Evolutionary conservation across 202 grass and related monocot genomes (phyloP).

Genomic region (Miscanthus sacchariflorus): DNA sequence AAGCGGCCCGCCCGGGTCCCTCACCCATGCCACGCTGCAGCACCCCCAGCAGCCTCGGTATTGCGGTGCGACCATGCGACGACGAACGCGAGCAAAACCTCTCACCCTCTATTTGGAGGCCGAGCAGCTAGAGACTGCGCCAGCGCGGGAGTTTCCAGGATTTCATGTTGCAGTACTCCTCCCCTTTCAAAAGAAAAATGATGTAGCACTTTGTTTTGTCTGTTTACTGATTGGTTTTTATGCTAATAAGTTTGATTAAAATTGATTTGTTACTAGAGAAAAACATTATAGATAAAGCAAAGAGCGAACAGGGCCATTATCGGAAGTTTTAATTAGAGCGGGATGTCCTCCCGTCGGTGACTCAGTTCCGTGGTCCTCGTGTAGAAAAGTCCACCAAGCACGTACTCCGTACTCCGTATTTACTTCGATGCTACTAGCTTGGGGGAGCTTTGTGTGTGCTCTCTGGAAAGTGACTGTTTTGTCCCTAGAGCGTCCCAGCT

Average conservation of each 20-base stretch:
- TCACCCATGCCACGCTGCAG: conserved; percentile 23
- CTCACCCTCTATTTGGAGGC: background rate
- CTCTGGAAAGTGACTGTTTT: conserved; percentile 2
- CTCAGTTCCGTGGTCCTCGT: background rate
- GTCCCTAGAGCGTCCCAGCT: background rate
- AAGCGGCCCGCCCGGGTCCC: conserved; percentile 56
- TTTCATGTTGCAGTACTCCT: too few relatives aligned
- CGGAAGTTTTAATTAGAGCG: background rate
- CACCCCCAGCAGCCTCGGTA: conserved; percentile 6
- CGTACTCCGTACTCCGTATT: background rate
- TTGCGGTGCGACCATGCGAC: background rate
- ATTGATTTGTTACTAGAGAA: too few relatives aligned
- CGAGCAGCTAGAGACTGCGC: too few relatives aligned
- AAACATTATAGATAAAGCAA: too few relatives aligned
- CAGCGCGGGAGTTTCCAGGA: background rate
- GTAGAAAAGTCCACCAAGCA: background rate
- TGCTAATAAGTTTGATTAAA: too few relatives aligned
- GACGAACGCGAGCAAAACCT: background rate
- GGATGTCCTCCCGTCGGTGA: background rate
- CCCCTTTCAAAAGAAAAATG: background rate
- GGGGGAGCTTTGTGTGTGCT: background rate
- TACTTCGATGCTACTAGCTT: background rate
- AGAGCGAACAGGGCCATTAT: too few relatives aligned
- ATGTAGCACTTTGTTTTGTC: background rate
- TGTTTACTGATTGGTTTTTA: too few relatives aligned